A percentile compares a stretch with the other conserved stretches of the same genome.
phyloP scores from a whole-genome alignment of 306 rosid genomes.

The Nissolia schottii region DNA sequence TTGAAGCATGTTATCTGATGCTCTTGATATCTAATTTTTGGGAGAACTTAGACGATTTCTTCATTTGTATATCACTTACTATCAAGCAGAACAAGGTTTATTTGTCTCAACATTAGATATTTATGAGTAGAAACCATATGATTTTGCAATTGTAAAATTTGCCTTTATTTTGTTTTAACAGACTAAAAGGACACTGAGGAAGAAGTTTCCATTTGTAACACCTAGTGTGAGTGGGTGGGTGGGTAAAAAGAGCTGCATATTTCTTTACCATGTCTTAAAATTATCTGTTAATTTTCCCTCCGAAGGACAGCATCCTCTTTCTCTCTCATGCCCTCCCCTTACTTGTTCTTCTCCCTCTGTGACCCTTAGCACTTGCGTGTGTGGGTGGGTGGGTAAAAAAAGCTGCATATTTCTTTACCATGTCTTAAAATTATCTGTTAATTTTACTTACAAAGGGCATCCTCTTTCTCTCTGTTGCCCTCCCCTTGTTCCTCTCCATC shows the following conservation, averaged over 20 bases:
- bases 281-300: not conserved
- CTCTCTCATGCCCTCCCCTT: too few species aligned
- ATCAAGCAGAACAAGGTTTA: not conserved
- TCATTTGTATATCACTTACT: not conserved
- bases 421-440: not conserved
- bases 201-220: not conserved
- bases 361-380: too few species aligned
- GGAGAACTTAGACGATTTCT: not conserved
- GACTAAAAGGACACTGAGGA: not conserved
- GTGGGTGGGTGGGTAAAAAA: too few species aligned
- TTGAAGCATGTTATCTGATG: constrained; percentile 6
- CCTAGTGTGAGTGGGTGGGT: not conserved
- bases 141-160: not conserved
- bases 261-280: not conserved
- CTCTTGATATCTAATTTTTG: not conserved
- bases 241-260: not conserved
- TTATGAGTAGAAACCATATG: not conserved
- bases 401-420: not conserved
- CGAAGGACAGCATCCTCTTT: not conserved
- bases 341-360: too few species aligned
- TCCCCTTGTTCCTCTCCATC: not conserved
- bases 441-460: constrained; percentile 8
- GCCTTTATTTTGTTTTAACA: not conserved
- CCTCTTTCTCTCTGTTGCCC: not conserved
- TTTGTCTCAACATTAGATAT: not conserved